Conservation (phyloP, 768 basidiomycete species). For the Cantharellus anzutake region DNA sequence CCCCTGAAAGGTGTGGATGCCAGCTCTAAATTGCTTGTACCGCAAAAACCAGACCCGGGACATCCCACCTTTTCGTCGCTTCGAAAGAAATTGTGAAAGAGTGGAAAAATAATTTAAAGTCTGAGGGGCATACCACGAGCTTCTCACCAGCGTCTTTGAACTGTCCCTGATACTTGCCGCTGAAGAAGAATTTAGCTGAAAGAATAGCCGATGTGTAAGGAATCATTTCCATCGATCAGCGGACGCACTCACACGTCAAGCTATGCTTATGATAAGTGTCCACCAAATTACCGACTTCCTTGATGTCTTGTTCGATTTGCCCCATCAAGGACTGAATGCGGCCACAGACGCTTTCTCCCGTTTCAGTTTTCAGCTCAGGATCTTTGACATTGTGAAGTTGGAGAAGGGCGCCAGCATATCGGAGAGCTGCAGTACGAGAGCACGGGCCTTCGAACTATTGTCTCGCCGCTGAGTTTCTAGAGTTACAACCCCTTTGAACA, state of each 20-base stretch:
- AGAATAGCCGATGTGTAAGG: neutral
- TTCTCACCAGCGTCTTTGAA: neutral
- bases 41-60: neutral
- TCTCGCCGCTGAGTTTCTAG: neutral
- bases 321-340: neutral
- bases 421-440: neutral
- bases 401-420: neutral
- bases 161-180: neutral
- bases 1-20: neutral
- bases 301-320: neutral
- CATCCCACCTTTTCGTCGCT: neutral
- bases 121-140: neutral
- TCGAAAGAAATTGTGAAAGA: too few relatives aligned
- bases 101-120: neutral
- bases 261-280: neutral
- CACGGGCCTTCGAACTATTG: neutral
- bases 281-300: neutral
- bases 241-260: neutral
- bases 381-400: neutral
- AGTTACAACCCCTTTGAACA: neutral
- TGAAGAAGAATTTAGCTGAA: neutral
- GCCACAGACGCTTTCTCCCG: neutral
- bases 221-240: neutral
- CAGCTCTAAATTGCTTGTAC: neutral
- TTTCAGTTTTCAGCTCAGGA: neutral